phyloP scores from a whole-genome alignment of 139 green algal genomes.

The Chlamydomonas eustigma region DNA sequence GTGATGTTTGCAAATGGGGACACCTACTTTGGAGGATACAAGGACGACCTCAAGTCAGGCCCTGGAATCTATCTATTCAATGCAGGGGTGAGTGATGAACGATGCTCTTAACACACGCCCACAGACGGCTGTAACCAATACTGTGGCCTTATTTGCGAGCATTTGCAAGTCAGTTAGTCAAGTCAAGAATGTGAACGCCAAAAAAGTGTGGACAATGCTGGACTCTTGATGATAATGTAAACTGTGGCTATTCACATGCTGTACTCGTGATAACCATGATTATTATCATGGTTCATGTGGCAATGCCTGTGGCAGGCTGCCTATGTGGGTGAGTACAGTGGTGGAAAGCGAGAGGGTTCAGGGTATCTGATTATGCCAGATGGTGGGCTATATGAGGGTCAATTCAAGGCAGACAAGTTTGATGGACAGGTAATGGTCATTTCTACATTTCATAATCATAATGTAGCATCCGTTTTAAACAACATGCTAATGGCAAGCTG shows the following conservation, averaged over 20 bases:
- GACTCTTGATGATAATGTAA: no score
- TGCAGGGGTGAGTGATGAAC: conserved; percentile 43
- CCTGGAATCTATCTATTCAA: conserved; percentile 61
- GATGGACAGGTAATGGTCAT: conserved; percentile 55
- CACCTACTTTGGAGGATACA: conserved; percentile 65
- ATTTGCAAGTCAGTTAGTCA: no score
- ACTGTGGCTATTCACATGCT: no score
- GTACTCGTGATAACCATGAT: no score
- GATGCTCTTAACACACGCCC: no score
- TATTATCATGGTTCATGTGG: conserved; percentile 1
- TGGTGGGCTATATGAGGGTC: conserved; percentile 50
- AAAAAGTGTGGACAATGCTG: no score
- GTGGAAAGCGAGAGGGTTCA: conserved; percentile 46
- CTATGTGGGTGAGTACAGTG: conserved; percentile 36
- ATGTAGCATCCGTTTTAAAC: no score
- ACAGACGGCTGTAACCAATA: no score
- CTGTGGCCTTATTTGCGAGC: no score
- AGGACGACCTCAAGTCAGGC: conserved; percentile 46
- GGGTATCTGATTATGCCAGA: conserved; percentile 64
- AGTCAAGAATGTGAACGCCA: no score
- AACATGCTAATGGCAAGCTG: no score
- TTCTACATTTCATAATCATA: no score
- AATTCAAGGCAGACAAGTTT: conserved; percentile 60
- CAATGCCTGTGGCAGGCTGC: conserved; percentile 12
- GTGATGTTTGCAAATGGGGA: conserved; percentile 50